Base-by-base conservation (phyloP, 2,329 filamentous ascomycete species). In the Gaeumannomyces tritici region DNA sequence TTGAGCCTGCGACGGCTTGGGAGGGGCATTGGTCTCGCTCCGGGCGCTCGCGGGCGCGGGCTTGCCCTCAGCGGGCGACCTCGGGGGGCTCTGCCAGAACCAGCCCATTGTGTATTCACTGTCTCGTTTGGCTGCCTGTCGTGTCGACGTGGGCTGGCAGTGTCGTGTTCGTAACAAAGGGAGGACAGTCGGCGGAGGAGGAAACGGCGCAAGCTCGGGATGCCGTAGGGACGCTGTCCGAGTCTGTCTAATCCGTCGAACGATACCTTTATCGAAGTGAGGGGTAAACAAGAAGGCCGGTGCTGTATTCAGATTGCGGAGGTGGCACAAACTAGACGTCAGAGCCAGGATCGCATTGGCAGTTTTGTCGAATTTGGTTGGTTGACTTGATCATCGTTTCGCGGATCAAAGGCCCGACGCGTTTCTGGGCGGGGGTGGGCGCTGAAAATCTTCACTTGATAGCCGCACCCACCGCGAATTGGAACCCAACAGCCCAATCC, bases 11-110 rank as follows among this genome's bases (percentile, higher is more conserved):
- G 27, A 33, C 5, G 60, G 12, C 24, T 61, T 54, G 4, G 51
- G 29, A 54, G 60, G 55, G 13, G 60, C 13, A n/a, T 61, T 26
- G 11, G 51, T 24, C 13, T 55, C 28, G n/a, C 33, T 55, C 31
- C 42, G 60, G 26, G 60, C 27, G 51, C 33, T 64, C 61, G 54
- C 62, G 21, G 61, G 35, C 63, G 31, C 51, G 60, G 56, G 61
- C 62, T 55, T 64, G 63, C 60, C 58, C 33, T 60, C 58, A 9
- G 13, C 58, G 42, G 67, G 59, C 24, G 75, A 64, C 21, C 75
- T 65, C 21, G 74, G 68, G n/a, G 73, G 66, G 7, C 75, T 76
- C 64, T 80, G 76, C 83, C 83, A 87, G 65, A 86, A 75, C 85
- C 85, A 88, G 66, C 83, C 84, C 85, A 88, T 88, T 65, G 62